These are phyloP conservation scores for Monilinia polystroma DNA, from an alignment of 2,329 filamentous ascomycete species.

Conservation along the genomic window DNA sequence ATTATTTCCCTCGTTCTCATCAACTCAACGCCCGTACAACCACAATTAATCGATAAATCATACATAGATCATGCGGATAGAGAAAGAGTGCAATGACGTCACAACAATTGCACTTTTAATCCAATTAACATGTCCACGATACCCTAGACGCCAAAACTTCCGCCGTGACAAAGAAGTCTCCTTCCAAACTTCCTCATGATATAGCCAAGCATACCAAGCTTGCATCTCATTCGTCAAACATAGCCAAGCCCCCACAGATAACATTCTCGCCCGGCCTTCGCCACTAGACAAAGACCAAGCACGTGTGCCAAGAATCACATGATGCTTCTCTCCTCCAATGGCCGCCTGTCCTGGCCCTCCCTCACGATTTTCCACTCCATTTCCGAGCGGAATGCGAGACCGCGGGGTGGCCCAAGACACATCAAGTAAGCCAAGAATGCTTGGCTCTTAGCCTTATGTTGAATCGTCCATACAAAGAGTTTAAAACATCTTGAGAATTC, in stretches of 20 bases:
- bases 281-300: slow-evolving; percentile 1
- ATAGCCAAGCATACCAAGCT: background rate
- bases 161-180: background rate
- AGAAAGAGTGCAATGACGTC: background rate
- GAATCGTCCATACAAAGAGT: slow-evolving; percentile 9
- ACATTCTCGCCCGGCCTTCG: background rate
- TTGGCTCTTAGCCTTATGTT: background rate
- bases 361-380: background rate
- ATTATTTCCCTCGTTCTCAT: too few relatives aligned
- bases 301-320: slow-evolving; percentile 3
- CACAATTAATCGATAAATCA: background rate
- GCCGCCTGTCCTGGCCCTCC: background rate
- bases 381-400: slow-evolving; percentile 9
- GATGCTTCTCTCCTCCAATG: background rate
- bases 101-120: background rate
- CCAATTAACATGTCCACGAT: background rate
- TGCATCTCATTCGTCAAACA: background rate
- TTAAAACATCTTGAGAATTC: background rate
- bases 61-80: background rate
- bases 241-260: background rate
- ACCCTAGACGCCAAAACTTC: background rate
- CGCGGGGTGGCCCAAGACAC: slow-evolving; percentile 7
- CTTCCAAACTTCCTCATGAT: background rate
- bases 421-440: slow-evolving; percentile 3
- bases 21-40: background rate